Base-by-base conservation (phyloP, 257 asterid species). In the Nicotiana knightiana region DNA sequence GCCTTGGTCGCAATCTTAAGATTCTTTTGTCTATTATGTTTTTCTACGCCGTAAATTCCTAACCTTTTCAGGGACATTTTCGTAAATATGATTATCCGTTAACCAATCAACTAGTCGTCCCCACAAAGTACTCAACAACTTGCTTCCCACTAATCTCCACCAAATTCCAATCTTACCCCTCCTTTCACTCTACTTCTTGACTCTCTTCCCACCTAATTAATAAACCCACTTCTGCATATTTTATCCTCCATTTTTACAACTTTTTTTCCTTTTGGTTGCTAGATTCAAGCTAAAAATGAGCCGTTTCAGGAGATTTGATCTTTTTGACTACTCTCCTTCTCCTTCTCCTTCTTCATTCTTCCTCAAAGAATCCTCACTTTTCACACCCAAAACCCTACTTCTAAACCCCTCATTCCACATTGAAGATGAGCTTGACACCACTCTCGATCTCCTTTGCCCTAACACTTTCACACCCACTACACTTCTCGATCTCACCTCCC, bases 261-360 rank as follows among this genome's bases (percentile, higher is more conserved):
- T 28, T 28, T 26, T 21, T 48, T 62, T 63, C 82, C 1, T 13
- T 71, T 35, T 3, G 10, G n/a, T 70, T 24, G 24, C 77, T 68
- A 4, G 81, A 53, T 24, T 82, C 68, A 68, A 84, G 30, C 80
- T 58, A 85, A 83, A 43, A 67, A 92, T 91, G 98, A 90, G 92
- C 65, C 68, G 95, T 78, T 86, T 85, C 84, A 86, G 91, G 73
- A 87, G 97, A 88, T 91, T 88, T 83, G 92, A 92, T 71, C 64
- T 92, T 35, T 67, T 92, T 4, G 91, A 95, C 24, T 87, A 83
- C 81, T 71, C 92, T 3, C 89, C 62, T 13, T 48, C 37, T 24
- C 79, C 98, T 46, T 81, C 87, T 4, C 35, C 35, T 32, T 32
- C 35, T 32, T 32, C 35, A 3, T 82, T 79, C 83, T 83, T 84